Evolutionary conservation across 192 early-diverging fungal genomes (phyloP), one percentile per base, ranked within the genome.

Genomic region (Coemansia aciculifera): DNA sequence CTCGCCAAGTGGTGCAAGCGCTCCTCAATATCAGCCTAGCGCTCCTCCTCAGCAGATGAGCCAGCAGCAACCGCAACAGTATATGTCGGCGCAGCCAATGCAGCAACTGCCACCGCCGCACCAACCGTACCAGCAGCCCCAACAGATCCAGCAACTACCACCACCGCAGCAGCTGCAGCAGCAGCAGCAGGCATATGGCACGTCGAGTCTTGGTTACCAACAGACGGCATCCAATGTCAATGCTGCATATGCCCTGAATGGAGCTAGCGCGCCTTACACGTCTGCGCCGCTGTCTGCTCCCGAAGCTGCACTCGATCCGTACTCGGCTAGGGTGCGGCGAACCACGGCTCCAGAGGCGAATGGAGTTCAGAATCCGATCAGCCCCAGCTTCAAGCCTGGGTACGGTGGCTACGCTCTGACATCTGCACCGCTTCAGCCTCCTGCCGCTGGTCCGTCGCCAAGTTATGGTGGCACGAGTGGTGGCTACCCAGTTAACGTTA

Each of bases 21-120:
- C 67, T 29, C 73, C 66, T 15, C 74, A 72, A 65, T 76, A 76
- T 32, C 74, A 76, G 48, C 70, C 79, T 4, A 81, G 74, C 34
- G 79, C 79, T 3, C 78, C 78, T 19, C 75, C 66, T 32, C 67
- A 49, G 21, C 67, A 40, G 17, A 31, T 60, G 56, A 48, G 23
- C 39, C 59, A 69, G 34, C 49, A 32, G 69, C 62, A 44, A 52
- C 37, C 29, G 12, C 71, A 66, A 23, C 64, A 57, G 38, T 57
- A 32, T 37, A 40, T 56, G 37, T 3, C 61, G 62, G 29, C n/a
- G 12, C 56, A 63, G 36, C 59, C 64, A 17, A 44, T 64, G 43
- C 57, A 59, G 40, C 54, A 70, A 37, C 52, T 65, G n/a, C 23
- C 68, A 21, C 46, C 68, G 10, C 27, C 27, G 19, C 31, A 63